A percentile compares a stretch with the other conserved stretches of the same genome.
Evolutionary conservation across 768 basidiomycete genomes (phyloP).

Genomic region (Podaxis sp.): DNA sequence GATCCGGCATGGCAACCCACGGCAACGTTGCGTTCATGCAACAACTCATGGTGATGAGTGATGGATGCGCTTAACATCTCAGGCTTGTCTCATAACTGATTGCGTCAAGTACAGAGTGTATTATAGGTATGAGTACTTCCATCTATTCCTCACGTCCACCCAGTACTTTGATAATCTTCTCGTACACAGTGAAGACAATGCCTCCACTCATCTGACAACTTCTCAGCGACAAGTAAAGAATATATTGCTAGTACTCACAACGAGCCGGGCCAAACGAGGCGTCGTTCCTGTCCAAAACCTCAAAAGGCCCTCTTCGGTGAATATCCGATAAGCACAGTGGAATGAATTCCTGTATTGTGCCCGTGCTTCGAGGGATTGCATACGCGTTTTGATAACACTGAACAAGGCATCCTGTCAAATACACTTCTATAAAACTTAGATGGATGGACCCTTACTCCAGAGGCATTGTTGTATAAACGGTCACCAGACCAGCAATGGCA

Average conservation of each 20-base stretch:
- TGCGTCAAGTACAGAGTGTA: neutral
- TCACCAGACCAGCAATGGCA: conserved; percentile 90
- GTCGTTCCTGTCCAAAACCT: conserved; percentile 98
- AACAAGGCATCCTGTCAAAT: neutral
- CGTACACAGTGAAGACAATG: conserved; percentile 91
- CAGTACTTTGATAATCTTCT: conserved; percentile 61
- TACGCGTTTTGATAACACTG: conserved; percentile 96
- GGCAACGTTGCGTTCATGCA: no score
- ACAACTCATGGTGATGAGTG: no score
- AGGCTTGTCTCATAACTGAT: neutral
- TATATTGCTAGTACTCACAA: conserved; percentile 48
- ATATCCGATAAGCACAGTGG: conserved; percentile 93
- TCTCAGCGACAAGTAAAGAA: neutral
- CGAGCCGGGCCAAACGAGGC: conserved; percentile 79
- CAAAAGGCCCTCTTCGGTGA: conserved; percentile 89
- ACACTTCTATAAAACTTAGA: neutral
- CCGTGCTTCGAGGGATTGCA: conserved; percentile 89
- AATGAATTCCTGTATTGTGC: conserved; percentile 89
- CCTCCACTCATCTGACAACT: conserved; percentile 77
- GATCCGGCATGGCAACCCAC: no score
- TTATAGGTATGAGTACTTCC: neutral
- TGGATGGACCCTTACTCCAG: conserved; percentile 53
- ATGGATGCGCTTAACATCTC: no score
- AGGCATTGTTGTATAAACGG: conserved; percentile 89
- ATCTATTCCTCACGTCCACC: conserved; percentile 9